These are phyloP conservation scores for Myriosclerotinia scirpicola DNA, from an alignment of 2,329 filamentous ascomycete species.

Conservation along the genomic window DNA sequence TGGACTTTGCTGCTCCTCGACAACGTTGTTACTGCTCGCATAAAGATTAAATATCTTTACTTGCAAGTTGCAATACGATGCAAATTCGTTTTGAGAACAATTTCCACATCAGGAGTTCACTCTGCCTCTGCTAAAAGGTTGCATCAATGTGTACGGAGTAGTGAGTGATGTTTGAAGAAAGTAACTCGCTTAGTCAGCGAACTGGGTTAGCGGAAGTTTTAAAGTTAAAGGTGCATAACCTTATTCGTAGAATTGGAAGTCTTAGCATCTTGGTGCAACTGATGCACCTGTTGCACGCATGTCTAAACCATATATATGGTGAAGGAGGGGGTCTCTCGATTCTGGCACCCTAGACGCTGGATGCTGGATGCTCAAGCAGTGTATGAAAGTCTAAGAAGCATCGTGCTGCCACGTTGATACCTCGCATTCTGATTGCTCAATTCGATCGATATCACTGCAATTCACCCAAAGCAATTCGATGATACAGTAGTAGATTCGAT, in stretches of 20 bases:
- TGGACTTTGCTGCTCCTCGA: not conserved
- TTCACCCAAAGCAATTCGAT: not conserved
- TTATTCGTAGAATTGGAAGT: not conserved
- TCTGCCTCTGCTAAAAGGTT: not conserved
- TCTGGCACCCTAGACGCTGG: not conserved
- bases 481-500: not conserved
- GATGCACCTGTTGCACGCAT: not conserved
- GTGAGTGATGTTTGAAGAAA: not conserved
- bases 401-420: not conserved
- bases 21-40: not conserved
- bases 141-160: constrained; percentile 7
- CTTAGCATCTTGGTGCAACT: not conserved
- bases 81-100: not conserved
- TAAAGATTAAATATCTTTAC: not conserved
- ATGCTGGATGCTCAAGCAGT: not conserved
- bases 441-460: not conserved
- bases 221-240: not conserved
- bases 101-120: not conserved
- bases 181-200: constrained; percentile 9
- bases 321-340: not conserved
- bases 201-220: not conserved
- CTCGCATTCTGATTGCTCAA: not conserved
- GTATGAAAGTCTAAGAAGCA: no score
- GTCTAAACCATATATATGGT: not conserved
- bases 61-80: not conserved